Evolutionary conservation across 345 rosid species (phyloP).

Genomic region (Melastoma malabathricum): DNA sequence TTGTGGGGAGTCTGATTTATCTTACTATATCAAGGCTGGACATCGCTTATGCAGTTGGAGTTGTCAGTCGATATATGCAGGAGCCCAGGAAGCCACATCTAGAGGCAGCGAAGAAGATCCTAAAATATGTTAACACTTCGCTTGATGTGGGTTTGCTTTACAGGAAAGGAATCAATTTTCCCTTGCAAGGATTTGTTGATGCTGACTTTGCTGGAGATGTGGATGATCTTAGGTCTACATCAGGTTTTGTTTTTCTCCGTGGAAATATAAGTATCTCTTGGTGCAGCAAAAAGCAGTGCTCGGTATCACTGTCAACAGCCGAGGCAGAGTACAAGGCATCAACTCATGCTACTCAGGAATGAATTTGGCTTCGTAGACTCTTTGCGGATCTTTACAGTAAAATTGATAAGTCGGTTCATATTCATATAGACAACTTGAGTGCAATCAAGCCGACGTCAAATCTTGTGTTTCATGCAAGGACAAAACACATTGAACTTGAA

Average conservation of each 20-base stretch:
- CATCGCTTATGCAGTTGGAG: constrained; percentile 1
- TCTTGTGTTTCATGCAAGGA: no score
- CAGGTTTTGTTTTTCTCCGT: constrained; percentile 1
- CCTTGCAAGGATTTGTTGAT: background rate
- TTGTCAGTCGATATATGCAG: background rate
- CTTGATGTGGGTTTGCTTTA: background rate
- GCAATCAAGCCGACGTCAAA: no score
- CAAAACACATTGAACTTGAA: background rate
- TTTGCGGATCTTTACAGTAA: no score
- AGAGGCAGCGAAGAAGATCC: background rate
- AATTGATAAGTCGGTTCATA: no score
- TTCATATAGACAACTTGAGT: no score
- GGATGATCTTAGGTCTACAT: constrained; percentile 3
- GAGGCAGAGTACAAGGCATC: no score
- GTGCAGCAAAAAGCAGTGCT: constrained; percentile 2
- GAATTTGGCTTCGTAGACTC: no score
- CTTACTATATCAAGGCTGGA: background rate
- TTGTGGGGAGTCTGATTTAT: background rate
- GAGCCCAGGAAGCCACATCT: constrained; percentile 3
- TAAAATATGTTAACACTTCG: constrained; percentile 1
- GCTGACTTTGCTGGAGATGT: constrained; percentile 2
- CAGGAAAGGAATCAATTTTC: background rate
- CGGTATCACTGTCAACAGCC: background rate
- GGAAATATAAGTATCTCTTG: background rate
- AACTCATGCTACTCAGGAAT: no score